A percentile compares a stretch with the other conserved stretches of the same genome.
Evolutionary conservation across 495 filamentous ascomycete species (phyloP).

Genomic region (Trichoderma erinaceum): DNA sequence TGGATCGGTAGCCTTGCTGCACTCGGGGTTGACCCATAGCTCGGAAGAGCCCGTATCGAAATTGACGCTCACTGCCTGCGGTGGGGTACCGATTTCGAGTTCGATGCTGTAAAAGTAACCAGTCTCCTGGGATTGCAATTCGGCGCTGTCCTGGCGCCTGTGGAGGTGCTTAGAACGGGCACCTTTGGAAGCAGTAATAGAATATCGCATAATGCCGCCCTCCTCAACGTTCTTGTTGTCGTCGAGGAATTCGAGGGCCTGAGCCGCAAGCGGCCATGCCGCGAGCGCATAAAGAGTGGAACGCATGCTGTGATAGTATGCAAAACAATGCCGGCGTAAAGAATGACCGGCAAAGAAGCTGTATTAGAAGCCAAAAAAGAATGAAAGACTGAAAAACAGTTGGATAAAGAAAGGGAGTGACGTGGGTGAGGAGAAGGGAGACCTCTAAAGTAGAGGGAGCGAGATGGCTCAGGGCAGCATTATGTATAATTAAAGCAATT

Average conservation of each 20-base stretch:
- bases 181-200: not conserved
- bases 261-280: slow-evolving; percentile 6
- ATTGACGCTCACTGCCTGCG: slow-evolving; percentile 31
- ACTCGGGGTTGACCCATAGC: slow-evolving; percentile 35
- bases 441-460: slow-evolving; percentile 6
- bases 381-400: not conserved
- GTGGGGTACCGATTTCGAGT: slow-evolving; percentile 23
- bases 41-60: slow-evolving; percentile 40
- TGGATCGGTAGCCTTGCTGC: slow-evolving; percentile 19
- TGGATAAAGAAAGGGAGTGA: slow-evolving; percentile 8
- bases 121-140: not conserved
- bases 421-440: slow-evolving; percentile 6
- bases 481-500: not conserved
- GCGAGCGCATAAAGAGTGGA: slow-evolving; percentile 10
- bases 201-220: slow-evolving; percentile 8
- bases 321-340: slow-evolving; percentile 11
- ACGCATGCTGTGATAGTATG: not conserved
- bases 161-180: slow-evolving; percentile 1
- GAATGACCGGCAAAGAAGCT: slow-evolving; percentile 11
- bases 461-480: slow-evolving; percentile 7
- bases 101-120: slow-evolving; percentile 11
- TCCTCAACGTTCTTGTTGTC: not conserved
- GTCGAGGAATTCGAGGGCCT: slow-evolving; percentile 7
- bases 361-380: not conserved
- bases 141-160: slow-evolving; percentile 6